Percentiles rank a stretch among this genome's conserved stretches.
phyloP scores from a whole-genome alignment of 345 rosid species.

The Arabidopsis arenosa region DNA sequence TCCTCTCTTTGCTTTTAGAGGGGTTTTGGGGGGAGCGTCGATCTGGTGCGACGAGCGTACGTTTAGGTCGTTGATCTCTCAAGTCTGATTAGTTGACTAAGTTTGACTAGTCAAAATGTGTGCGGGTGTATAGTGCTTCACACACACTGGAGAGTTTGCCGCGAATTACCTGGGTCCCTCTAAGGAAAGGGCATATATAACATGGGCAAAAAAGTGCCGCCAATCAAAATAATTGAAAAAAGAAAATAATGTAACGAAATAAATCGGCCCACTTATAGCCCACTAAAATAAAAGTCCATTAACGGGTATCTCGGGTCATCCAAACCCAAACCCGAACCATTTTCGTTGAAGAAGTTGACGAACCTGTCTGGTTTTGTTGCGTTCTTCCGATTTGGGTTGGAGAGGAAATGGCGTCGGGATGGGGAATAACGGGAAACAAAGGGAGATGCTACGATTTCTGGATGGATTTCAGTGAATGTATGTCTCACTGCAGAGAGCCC shows the following conservation, averaged over 20 bases:
- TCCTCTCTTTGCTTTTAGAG: neutral
- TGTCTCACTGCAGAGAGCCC: constrained; percentile 93
- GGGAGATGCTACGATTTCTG: constrained; percentile 95
- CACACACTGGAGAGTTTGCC: constrained; percentile 25
- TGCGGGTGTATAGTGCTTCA: constrained; percentile 27
- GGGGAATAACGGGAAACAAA: constrained; percentile 96
- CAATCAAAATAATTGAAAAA: constrained; percentile 11
- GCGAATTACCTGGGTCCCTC: constrained; percentile 9
- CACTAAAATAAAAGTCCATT: constrained; percentile 7
- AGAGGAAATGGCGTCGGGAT: constrained; percentile 84
- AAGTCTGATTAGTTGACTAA: constrained; percentile 10
- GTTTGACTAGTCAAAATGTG: constrained; percentile 8
- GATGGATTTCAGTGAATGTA: constrained; percentile 80
- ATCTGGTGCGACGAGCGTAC: constrained; percentile 34
- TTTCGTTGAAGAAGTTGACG: constrained; percentile 15
- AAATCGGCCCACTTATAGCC: constrained; percentile 11
- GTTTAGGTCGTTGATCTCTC: neutral
- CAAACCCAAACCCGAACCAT: constrained; percentile 12
- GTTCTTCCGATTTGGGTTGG: constrained; percentile 51
- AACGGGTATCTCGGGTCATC: neutral
- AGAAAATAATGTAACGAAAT: neutral
- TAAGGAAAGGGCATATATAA: neutral
- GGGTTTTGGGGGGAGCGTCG: neutral
- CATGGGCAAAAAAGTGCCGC: constrained; percentile 18
- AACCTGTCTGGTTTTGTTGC: neutral